These are phyloP conservation scores for Closterium sp. DNA, from an alignment of 139 green algal species.

Conservation along the genomic window DNA sequence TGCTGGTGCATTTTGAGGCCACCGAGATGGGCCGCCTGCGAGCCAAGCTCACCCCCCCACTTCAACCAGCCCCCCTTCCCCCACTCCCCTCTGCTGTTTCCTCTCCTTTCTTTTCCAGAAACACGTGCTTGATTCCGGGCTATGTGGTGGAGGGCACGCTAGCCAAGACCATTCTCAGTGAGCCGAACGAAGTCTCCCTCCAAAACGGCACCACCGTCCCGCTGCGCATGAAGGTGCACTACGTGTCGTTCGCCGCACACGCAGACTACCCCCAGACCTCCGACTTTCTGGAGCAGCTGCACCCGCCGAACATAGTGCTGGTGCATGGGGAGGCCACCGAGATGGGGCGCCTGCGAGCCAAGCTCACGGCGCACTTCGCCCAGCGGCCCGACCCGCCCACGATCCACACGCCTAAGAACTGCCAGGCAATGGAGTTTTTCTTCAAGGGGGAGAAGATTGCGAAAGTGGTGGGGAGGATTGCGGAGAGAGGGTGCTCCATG, in stretches of 20 bases:
- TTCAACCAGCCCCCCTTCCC: too few species aligned
- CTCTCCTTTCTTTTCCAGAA: conserved; percentile 47
- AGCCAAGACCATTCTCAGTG: conserved; percentile 85
- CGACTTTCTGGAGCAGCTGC: conserved; percentile 82
- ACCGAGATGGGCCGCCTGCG: too few species aligned
- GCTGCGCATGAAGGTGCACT: conserved; percentile 81
- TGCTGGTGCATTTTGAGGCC: conserved; percentile 94
- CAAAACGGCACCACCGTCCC: conserved; percentile 64
- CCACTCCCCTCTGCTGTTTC: not conserved
- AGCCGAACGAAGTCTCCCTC: conserved; percentile 64
- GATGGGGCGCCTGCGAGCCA: conserved; percentile 74
- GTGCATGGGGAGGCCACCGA: conserved; percentile 92
- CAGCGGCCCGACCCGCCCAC: not conserved
- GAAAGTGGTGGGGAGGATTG: conserved; percentile 52
- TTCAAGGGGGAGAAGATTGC: conserved; percentile 56
- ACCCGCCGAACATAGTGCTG: conserved; percentile 85
- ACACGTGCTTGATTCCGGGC: conserved; percentile 87
- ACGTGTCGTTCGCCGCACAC: conserved; percentile 96
- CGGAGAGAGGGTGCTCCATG: conserved; percentile 36
- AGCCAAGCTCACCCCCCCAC: conserved; percentile 69
- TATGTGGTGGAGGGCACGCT: conserved; percentile 97
- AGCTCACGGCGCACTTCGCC: conserved; percentile 31
- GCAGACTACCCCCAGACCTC: conserved; percentile 96
- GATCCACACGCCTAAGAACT: conserved; percentile 67
- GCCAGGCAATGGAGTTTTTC: conserved; percentile 55